phyloP scores from a whole-genome alignment of 805 yeast species.

The Maudiozyma bulderi region DNA sequence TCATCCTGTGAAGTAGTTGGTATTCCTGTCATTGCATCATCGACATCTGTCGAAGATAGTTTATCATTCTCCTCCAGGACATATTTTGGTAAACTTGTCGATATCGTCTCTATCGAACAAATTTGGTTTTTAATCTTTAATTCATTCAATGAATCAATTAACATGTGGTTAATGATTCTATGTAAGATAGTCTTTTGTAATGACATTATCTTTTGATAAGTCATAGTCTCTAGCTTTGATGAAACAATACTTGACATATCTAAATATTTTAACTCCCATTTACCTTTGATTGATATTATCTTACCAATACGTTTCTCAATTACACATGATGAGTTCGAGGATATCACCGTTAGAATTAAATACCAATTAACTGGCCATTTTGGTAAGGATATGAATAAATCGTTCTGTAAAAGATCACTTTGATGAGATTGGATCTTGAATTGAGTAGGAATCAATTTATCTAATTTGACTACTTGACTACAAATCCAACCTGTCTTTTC shows the following conservation, averaged over 20 bases:
- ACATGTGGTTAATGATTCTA: conserved; percentile 28
- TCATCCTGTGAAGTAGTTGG: neutral
- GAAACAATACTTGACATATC: conserved; percentile 17
- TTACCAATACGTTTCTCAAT: conserved; percentile 29
- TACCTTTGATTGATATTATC: conserved; percentile 23
- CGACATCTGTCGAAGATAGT: neutral
- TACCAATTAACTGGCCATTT: conserved; percentile 32
- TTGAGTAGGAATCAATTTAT: conserved; percentile 17
- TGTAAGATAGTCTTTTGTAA: conserved; percentile 25
- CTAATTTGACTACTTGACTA: conserved; percentile 19
- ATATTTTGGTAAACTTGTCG: conserved; percentile 16
- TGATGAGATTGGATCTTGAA: neutral
- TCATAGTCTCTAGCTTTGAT: conserved; percentile 25
- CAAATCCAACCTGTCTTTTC: conserved; percentile 30
- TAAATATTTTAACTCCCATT: conserved; percentile 27
- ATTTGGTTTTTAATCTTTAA: conserved; percentile 23
- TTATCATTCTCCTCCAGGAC: conserved; percentile 6
- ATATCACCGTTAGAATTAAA: conserved; percentile 25
- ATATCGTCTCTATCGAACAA: conserved; percentile 12
- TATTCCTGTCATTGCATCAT: neutral
- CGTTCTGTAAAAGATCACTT: conserved; percentile 17
- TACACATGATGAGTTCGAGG: conserved; percentile 25
- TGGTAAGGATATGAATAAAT: conserved; percentile 25
- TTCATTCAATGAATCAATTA: conserved; percentile 29
- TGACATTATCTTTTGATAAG: conserved; percentile 25